These are phyloP conservation scores for Pseudozyma thailandica DNA, from an alignment of 1,284 basidiomycete genomes.

Conservation along the genomic window DNA sequence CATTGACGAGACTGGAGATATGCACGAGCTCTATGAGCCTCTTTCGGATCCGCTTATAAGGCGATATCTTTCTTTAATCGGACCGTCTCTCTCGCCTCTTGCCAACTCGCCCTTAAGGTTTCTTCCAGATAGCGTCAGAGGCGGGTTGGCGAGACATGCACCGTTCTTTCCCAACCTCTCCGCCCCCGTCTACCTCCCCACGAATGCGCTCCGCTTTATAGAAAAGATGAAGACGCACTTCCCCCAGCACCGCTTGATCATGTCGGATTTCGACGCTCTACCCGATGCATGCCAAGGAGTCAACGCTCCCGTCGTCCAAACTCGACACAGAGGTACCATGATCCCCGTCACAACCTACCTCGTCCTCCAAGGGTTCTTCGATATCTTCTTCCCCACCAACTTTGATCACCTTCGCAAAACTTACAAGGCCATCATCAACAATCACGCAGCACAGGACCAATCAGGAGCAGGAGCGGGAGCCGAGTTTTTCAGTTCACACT, in stretches of 20 bases:
- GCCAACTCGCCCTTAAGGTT: conserved; percentile 73
- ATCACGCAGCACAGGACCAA: background rate
- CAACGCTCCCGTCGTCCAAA: conserved; percentile 96
- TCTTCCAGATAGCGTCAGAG: conserved; percentile 70
- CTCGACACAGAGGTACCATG: conserved; percentile 82
- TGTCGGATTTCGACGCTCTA: conserved; percentile 89
- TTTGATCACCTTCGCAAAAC: conserved; percentile 76
- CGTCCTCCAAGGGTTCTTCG: conserved; percentile 95
- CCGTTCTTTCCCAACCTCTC: conserved; percentile 89
- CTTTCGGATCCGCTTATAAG: conserved; percentile 85
- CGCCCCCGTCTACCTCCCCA: conserved; percentile 89
- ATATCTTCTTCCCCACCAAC: conserved; percentile 98
- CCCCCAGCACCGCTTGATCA: conserved; percentile 87
- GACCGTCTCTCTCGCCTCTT: conserved; percentile 5
- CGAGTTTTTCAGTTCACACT: conserved; percentile 16
- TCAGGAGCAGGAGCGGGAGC: background rate
- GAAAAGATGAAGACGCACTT: conserved; percentile 84
- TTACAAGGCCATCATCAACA: conserved; percentile 37
- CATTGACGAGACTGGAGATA: conserved; percentile 85
- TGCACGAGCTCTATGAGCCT: conserved; percentile 83
- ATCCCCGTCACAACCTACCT: conserved; percentile 85
- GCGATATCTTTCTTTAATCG: conserved; percentile 71
- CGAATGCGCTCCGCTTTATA: conserved; percentile 86
- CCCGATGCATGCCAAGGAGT: conserved; percentile 85
- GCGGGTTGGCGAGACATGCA: conserved; percentile 41